Evolutionary conservation across 2,329 filamentous ascomycete species (phyloP), one percentile per base, ranked within the genome.

Genomic region (Sarocladium oryzae): DNA sequence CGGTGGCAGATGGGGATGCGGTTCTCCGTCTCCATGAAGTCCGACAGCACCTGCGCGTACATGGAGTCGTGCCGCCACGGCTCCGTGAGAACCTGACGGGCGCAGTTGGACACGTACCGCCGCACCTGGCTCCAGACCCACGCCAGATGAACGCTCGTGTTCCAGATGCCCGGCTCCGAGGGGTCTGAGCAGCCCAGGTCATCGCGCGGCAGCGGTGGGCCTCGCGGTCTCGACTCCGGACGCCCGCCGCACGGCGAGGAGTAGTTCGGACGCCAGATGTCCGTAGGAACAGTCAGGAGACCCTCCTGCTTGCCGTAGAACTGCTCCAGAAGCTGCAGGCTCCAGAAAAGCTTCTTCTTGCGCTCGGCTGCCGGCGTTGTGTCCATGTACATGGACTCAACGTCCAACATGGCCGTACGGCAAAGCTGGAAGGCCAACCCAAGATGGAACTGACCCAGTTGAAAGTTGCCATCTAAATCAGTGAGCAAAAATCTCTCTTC

Each of bases 21-120:
- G 56, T 72, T 75, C 57, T 77, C 74, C 2, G 71, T 69, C 56
- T 77, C 75, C 55, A 75, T 75, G 7, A 78, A 70, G 54, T 77
- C 73, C 1, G 75, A 76, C 0, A 74, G 61, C 0, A 78, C 70
- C 55, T 69, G 70, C 41, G 75, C 66, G 57, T 78, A 78, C 64
- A 70, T 72, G 1, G 75, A 78, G 58, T 77, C 74, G 55, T 74
- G 69, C 13, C 73, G 63, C 75, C 75, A 78, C 0, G 75, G 75
- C 52, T 77, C 75, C 46, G 69, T 73, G 30, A 76, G 60, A 11
- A 69, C 68, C 48, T 74, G 73, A 28, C 66, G 68, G 0, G 74
- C 63, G 51, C 74, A 77, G 54, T 77, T 68, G 1, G 69, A 73
- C 0, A 77, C 71, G 50, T 77, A 78, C 21, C 68, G 63, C 43